Base-by-base conservation (phyloP, 2,329 filamentous ascomycete genomes). In the Hypoxylon sp. region DNA sequence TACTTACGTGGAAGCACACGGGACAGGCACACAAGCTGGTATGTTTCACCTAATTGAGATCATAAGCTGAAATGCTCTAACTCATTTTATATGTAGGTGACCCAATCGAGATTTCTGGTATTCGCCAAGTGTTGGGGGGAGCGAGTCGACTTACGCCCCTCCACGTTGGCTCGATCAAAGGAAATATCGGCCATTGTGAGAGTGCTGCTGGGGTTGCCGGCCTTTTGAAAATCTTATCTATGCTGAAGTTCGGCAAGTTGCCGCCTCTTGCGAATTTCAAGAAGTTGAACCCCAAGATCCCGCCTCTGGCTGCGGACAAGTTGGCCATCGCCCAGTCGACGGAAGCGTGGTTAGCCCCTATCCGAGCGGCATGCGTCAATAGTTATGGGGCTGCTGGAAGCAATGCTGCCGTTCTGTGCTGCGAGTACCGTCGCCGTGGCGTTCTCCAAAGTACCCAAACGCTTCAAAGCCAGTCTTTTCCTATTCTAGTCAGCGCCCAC, bases 1-100 rank as follows among this genome's bases (percentile, higher is more conserved):
- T 7, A 51, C 74, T 0, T 73, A 74, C 11, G 74, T 81, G 4
- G 80, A 82, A 59, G 75, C 77, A 7, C 83, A 85, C 53, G 82
- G 82, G 1, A 83, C 83, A 0, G 82, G 82, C 4, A 84, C 82
- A 0, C 70, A 70, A 2, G 24, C 24, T 4, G 24, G 24, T 27
- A 27, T 27, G 24, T 2, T 27, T 27, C 24, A 27, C 24, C 24
- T 27, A 27, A 5, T 27, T 27, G 24, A 27, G 24, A 27, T 27
- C 3, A 27, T 27, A 27, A 27, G 24, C 5, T 27, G 24, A 5
- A 27, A 27, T 27, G 24, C 24, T 27, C 24, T 27, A 27, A 27
- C 24, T 27, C 24, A 27, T 27, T 24, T 3, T 5, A 3, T 27
- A 27, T 5, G 78, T 78, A 4, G 80, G 80, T 1, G 80, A 82